phyloP scores from a whole-genome alignment of 441 rosid species.

The Brassica balearica region DNA sequence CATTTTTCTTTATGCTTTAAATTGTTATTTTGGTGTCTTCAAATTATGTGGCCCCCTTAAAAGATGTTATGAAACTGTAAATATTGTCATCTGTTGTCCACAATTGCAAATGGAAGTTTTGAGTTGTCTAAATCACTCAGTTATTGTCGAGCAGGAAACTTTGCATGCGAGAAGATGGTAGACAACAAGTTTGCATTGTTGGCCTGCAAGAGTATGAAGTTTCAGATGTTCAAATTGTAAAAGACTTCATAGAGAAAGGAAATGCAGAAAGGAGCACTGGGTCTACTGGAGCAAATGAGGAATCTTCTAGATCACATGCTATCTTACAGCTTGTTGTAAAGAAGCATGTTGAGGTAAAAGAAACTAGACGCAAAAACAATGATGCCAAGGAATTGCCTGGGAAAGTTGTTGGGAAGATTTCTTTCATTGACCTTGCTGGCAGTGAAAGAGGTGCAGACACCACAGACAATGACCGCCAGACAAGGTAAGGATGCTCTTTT shows the following conservation, averaged over 20 bases:
- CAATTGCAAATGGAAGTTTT: conserved; percentile 25
- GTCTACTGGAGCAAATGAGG: conserved; percentile 99
- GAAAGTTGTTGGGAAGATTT: conserved; percentile 93
- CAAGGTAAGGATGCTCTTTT: conserved; percentile 61
- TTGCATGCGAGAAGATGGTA: conserved; percentile 99
- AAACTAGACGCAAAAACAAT: conserved; percentile 79
- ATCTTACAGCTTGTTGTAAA: conserved; percentile 97
- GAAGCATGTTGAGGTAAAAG: conserved; percentile 83
- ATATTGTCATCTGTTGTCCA: conserved; percentile 14
- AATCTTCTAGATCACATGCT: conserved; percentile 99
- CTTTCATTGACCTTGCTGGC: conserved; percentile 99
- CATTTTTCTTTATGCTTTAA: not conserved
- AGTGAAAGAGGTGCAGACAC: conserved; percentile 99
- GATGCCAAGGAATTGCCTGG: conserved; percentile 84
- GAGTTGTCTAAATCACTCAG: conserved; percentile 28
- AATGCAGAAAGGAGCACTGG: conserved; percentile 90
- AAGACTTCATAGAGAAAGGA: conserved; percentile 95
- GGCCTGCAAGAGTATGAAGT: conserved; percentile 96
- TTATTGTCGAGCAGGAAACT: conserved; percentile 67
- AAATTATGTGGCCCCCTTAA: not conserved
- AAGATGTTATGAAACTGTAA: not conserved
- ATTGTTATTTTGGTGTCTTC: not conserved
- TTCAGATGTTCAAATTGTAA: conserved; percentile 89
- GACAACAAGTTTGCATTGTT: conserved; percentile 99
- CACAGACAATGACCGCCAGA: conserved; percentile 95